Percentiles rank a stretch among this genome's conserved stretches.
Evolutionary conservation across 2,329 filamentous ascomycete species (phyloP).

Genomic region (Gnomoniopsis sp.): DNA sequence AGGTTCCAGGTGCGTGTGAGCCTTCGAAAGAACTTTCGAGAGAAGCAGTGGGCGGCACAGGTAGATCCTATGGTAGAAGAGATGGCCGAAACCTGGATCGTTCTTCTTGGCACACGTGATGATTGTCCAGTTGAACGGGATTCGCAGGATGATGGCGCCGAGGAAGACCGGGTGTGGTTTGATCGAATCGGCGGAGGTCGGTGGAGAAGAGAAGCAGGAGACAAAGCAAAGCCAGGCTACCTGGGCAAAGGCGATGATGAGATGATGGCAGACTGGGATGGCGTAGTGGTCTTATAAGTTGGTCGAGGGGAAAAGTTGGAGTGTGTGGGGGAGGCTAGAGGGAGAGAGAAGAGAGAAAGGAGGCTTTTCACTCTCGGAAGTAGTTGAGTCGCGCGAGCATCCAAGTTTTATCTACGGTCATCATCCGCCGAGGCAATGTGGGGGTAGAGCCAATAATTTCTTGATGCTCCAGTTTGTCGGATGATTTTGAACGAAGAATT

Average conservation of each 20-base stretch:
- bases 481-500: neutral
- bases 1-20: neutral
- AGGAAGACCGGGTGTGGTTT: neutral
- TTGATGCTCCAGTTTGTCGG: neutral
- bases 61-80: no score
- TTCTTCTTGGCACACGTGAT: no score
- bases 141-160: no score
- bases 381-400: neutral
- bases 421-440: conserved; percentile 8
- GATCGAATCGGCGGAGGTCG: neutral
- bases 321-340: neutral
- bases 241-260: neutral
- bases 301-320: neutral
- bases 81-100: neutral
- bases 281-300: neutral
- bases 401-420: neutral
- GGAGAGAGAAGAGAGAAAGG: neutral
- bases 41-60: neutral
- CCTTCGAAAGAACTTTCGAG: neutral
- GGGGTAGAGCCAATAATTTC: neutral
- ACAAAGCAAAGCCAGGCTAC: no score
- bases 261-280: neutral
- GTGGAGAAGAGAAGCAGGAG: neutral
- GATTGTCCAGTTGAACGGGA: no score
- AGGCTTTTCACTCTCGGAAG: neutral